Evolutionary conservation across 805 yeast species (phyloP).

Genomic region (Lachancea sp.): DNA sequence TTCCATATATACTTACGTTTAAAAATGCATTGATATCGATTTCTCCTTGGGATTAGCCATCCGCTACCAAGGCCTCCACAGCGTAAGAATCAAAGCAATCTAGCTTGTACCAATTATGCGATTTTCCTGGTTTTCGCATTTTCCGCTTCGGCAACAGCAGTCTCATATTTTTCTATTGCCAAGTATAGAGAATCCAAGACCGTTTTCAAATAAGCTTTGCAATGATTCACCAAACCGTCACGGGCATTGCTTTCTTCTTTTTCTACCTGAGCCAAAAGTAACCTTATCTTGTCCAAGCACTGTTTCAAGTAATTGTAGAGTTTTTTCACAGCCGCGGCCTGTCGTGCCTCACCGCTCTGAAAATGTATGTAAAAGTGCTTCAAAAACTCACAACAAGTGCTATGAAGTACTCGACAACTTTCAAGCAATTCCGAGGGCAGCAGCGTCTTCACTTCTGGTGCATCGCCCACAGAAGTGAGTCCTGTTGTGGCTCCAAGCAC

Average conservation of each 20-base stretch:
- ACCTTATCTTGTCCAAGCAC: conserved; percentile 39
- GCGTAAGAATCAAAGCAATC: not conserved
- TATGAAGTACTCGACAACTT: conserved; percentile 53
- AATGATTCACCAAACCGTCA: conserved; percentile 21
- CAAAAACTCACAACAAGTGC: conserved; percentile 68
- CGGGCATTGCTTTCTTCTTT: conserved; percentile 27
- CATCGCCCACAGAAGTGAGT: conserved; percentile 16
- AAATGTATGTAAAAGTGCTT: conserved; percentile 69
- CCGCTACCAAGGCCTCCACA: not conserved
- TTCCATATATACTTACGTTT: not conserved
- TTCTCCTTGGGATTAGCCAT: not conserved
- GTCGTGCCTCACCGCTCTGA: conserved; percentile 42
- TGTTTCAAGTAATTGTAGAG: conserved; percentile 43
- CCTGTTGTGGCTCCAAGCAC: conserved; percentile 23
- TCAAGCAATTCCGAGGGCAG: conserved; percentile 40
- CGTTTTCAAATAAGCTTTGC: conserved; percentile 38
- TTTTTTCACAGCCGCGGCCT: conserved; percentile 39
- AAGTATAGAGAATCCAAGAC: conserved; percentile 38
- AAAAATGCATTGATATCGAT: not conserved
- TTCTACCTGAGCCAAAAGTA: conserved; percentile 25
- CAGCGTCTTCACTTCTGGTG: conserved; percentile 28
- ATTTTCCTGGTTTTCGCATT: not conserved
- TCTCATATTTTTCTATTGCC: conserved; percentile 44
- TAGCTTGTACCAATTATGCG: not conserved
- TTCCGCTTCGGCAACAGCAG: conserved; percentile 3